Conservation (phyloP, 140 eudicot genomes). For the Cichorium intybus region DNA sequence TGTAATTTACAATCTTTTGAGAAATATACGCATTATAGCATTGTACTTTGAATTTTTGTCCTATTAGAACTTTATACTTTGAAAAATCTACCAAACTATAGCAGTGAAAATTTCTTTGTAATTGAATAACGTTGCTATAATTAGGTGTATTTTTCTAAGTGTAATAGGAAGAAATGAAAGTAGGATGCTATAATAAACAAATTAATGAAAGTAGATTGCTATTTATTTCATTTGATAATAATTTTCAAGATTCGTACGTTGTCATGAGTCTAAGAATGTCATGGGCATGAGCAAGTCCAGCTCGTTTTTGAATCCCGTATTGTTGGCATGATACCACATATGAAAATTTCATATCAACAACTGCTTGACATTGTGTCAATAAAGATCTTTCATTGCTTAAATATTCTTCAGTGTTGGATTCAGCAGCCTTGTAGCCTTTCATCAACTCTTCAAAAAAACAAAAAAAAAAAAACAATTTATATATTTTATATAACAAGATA, state of each 20-base stretch:
- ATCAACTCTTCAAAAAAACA: constrained; percentile 56
- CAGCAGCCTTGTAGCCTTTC: constrained; percentile 94
- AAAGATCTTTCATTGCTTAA: constrained; percentile 59
- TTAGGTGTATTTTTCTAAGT: not conserved
- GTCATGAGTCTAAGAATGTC: constrained; percentile 97
- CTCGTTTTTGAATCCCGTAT: constrained; percentile 80
- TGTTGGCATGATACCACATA: constrained; percentile 96
- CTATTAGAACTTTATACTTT: no score
- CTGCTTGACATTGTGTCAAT: constrained; percentile 79
- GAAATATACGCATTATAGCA: no score
- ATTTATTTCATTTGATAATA: not conserved
- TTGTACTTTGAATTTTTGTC: no score
- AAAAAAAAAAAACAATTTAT: no score
- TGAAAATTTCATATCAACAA: constrained; percentile 96
- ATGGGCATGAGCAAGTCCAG: constrained; percentile 72
- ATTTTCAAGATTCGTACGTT: constrained; percentile 37
- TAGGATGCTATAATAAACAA: not conserved
- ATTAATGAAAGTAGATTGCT: not conserved
- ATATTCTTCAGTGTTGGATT: constrained; percentile 64
- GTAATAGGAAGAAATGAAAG: no score
- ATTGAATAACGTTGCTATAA: no score
- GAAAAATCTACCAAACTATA: no score
- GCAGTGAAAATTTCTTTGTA: no score
- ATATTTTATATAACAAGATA: constrained; percentile 4
- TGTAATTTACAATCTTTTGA: no score